Evolutionary conservation across 768 basidiomycete genomes (phyloP).

Genomic region (Scleroderma citrinum): DNA sequence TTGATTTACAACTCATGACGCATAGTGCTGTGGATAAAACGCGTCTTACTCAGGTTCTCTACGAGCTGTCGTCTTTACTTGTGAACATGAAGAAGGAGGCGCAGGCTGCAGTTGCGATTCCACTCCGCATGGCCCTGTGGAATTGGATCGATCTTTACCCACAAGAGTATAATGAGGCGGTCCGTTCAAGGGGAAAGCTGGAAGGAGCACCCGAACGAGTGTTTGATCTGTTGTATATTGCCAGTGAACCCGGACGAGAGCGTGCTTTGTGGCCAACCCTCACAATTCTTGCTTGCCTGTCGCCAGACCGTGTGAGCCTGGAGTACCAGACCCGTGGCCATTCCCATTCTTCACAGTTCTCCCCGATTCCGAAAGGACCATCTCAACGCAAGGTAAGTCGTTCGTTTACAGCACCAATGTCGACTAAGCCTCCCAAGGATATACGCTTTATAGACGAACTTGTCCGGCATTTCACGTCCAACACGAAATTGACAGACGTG

Average conservation of each 20-base stretch:
- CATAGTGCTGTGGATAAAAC: conserved; percentile 68
- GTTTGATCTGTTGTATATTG: conserved; percentile 68
- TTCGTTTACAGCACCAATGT: not conserved
- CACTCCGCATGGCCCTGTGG: conserved; percentile 79
- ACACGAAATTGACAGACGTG: conserved; percentile 57
- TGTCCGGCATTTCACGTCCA: conserved; percentile 48
- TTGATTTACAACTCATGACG: conserved; percentile 74
- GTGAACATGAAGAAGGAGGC: conserved; percentile 76
- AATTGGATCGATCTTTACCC: conserved; percentile 84
- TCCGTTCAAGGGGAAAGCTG: conserved; percentile 54
- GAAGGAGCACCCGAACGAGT: conserved; percentile 84
- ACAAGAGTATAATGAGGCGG: conserved; percentile 68
- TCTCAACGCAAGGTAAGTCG: conserved; percentile 25
- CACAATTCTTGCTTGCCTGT: conserved; percentile 65
- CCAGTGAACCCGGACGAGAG: conserved; percentile 39
- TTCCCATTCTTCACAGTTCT: conserved; percentile 26
- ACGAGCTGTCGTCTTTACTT: conserved; percentile 76
- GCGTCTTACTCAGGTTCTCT: conserved; percentile 64
- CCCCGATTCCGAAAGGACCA: conserved; percentile 24
- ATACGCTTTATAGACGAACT: conserved; percentile 59
- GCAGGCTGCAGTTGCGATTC: conserved; percentile 63
- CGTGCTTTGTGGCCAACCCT: conserved; percentile 76
- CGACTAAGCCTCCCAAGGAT: conserved; percentile 26
- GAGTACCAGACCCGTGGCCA: conserved; percentile 44
- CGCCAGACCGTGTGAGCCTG: conserved; percentile 62